Conservation (phyloP, 305 asterid genomes). For the Fraxinus floribunda region DNA sequence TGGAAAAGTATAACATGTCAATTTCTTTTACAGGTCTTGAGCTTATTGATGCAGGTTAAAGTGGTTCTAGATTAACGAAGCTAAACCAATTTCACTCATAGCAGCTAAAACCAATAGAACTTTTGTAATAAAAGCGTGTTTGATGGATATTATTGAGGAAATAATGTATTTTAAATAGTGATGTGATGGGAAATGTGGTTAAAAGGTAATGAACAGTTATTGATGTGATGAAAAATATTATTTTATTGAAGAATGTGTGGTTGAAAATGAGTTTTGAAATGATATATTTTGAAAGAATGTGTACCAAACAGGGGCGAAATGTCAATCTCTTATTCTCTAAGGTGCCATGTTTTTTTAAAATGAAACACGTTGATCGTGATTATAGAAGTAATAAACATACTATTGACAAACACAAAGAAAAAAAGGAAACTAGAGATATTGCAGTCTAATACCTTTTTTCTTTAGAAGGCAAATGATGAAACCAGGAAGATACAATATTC, state of each 20-base stretch:
- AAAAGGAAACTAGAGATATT: background rate
- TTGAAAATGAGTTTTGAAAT: too few species aligned
- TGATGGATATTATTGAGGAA: too few species aligned
- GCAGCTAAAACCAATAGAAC: background rate
- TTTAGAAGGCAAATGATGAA: conserved; percentile 27
- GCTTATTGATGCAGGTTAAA: background rate
- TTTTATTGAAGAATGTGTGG: too few species aligned
- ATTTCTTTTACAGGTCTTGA: background rate
- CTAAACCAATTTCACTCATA: background rate
- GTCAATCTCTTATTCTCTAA: background rate
- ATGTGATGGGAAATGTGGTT: too few species aligned
- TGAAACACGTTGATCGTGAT: background rate
- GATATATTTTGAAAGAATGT: too few species aligned
- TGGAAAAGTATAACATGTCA: background rate
- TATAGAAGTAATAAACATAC: background rate
- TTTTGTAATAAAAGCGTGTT: background rate
- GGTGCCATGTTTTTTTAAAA: background rate
- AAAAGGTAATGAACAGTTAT: too few species aligned
- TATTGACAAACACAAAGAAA: background rate
- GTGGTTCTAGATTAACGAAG: background rate
- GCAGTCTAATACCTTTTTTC: conserved; percentile 40
- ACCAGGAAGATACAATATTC: conserved; percentile 25
- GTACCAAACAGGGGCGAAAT: background rate
- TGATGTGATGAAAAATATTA: too few species aligned
- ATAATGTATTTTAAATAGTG: too few species aligned